Conservation (phyloP, 2,329 filamentous ascomycete genomes). For the Penicillium sumatraense region DNA sequence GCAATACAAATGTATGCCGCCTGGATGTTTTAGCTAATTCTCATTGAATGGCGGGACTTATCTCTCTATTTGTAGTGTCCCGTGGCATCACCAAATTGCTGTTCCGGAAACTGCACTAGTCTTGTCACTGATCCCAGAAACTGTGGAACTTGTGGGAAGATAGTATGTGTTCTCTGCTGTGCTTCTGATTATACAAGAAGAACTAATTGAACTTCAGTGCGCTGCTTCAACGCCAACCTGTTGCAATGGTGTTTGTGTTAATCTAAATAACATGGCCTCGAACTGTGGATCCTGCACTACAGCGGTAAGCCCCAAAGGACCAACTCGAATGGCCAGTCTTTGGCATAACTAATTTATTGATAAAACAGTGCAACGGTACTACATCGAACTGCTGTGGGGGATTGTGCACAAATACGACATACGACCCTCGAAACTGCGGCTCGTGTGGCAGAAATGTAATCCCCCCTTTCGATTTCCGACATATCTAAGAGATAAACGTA, state of each 20-base stretch:
- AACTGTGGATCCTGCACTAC: conserved; percentile 5
- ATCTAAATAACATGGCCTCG: not conserved
- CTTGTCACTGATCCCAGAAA: not conserved
- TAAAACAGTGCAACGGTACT: conserved; percentile 1
- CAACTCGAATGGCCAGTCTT: too few relatives aligned
- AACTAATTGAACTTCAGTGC: not conserved
- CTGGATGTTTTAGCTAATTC: not conserved
- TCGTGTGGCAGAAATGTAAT: not conserved
- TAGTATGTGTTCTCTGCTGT: not conserved
- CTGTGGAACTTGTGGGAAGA: conserved; percentile 5
- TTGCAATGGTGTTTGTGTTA: conserved; percentile 2
- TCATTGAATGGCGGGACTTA: not conserved
- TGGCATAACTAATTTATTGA: not conserved
- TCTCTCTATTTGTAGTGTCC: not conserved
- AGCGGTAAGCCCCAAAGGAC: not conserved
- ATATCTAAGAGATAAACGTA: too few relatives aligned
- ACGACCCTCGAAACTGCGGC: conserved; percentile 2
- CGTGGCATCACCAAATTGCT: not conserved
- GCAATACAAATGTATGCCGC: not conserved
- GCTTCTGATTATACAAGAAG: too few relatives aligned
- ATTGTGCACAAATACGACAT: conserved; percentile 5
- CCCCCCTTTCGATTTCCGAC: not conserved
- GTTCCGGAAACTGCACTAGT: conserved; percentile 3
- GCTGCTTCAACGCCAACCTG: conserved; percentile 2
- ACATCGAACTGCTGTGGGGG: conserved; percentile 3